These are phyloP conservation scores for Chytriomyces sp. DNA, from an alignment of 192 early-diverging fungal genomes.

Conservation along the genomic window DNA sequence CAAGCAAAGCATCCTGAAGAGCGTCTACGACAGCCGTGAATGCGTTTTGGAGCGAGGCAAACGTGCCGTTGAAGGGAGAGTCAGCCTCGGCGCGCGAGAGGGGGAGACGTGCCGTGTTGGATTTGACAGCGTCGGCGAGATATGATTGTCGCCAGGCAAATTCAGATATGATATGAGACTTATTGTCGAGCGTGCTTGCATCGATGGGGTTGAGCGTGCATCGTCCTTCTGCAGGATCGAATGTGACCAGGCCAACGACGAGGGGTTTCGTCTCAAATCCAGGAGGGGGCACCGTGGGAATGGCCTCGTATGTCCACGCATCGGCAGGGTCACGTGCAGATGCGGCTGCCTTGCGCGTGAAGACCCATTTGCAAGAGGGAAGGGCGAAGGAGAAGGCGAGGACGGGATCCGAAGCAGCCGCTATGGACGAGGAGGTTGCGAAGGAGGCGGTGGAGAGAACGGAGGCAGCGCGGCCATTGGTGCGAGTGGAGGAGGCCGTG, in stretches of 20 bases:
- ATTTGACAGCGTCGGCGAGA: neutral
- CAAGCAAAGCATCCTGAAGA: constrained; percentile 1
- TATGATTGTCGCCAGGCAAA: neutral
- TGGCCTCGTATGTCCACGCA: neutral
- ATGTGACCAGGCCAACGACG: no score
- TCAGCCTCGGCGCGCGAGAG: neutral
- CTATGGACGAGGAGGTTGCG: neutral
- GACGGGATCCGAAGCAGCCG: neutral
- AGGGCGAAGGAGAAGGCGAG: neutral
- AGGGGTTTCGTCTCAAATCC: no score
- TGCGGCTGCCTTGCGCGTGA: neutral
- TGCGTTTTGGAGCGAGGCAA: neutral
- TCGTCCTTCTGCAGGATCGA: no score
- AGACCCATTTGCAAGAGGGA: neutral
- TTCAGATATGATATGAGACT: neutral
- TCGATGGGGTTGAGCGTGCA: no score
- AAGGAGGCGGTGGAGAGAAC: neutral
- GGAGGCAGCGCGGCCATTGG: neutral
- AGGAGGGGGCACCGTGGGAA: neutral
- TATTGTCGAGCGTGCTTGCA: neutral
- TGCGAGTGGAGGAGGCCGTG: neutral
- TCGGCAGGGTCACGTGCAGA: neutral
- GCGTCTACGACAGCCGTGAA: neutral
- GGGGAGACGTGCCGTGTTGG: neutral
- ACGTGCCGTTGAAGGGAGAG: neutral